Conservation (phyloP, 2,329 filamentous ascomycete genomes). For the Aspergillus pseudoviridinutans region DNA sequence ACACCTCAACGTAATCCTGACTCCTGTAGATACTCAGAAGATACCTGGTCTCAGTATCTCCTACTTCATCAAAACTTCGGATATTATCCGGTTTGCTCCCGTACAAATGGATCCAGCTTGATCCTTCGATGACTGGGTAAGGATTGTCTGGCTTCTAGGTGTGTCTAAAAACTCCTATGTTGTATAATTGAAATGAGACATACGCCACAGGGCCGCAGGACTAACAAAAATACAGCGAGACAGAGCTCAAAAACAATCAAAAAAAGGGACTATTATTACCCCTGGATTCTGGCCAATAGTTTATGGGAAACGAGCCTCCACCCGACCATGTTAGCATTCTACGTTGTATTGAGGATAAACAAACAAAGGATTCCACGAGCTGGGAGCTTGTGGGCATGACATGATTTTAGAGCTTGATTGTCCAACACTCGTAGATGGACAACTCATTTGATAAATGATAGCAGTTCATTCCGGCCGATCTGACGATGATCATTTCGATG, state of each 20-base stretch:
- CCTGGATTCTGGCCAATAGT: neutral
- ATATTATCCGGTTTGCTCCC: constrained; percentile 2
- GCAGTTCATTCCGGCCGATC: neutral
- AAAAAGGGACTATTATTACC: neutral
- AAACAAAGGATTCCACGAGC: neutral
- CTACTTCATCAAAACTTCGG: constrained; percentile 1
- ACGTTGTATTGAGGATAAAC: neutral
- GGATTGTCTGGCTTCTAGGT: neutral
- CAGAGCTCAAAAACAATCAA: neutral
- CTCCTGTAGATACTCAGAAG: neutral
- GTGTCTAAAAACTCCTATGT: neutral
- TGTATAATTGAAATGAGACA: neutral
- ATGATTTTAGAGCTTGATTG: neutral
- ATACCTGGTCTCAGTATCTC: neutral
- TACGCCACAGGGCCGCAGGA: neutral
- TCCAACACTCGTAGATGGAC: neutral
- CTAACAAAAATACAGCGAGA: neutral
- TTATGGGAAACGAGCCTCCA: neutral
- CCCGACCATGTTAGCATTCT: neutral
- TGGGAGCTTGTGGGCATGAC: neutral
- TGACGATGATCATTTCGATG: constrained; percentile 11
- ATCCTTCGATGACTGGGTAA: neutral
- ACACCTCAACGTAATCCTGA: neutral
- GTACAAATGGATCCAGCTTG: neutral
- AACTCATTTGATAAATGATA: neutral